Conservation (phyloP, 495 filamentous ascomycete genomes). For the Xylaria cubensis region DNA sequence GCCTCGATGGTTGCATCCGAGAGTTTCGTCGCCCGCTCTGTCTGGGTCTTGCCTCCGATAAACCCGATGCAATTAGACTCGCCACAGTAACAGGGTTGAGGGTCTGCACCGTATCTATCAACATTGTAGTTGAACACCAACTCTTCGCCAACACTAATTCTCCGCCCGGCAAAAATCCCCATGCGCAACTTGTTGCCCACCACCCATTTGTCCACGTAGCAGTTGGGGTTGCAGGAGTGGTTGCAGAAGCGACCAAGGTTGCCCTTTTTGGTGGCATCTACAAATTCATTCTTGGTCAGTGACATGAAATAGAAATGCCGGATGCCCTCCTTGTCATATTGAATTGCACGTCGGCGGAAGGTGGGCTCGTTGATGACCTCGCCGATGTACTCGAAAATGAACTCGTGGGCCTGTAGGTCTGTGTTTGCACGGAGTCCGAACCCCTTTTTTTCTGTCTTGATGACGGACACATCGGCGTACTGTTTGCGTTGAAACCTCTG, state of each 20-base stretch:
- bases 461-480: slow-evolving; percentile 90
- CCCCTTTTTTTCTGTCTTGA: slow-evolving; percentile 97
- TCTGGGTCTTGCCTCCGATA: slow-evolving; percentile 97
- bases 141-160: slow-evolving; percentile 88
- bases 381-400: slow-evolving; percentile 98
- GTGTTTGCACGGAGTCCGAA: slow-evolving; percentile 85
- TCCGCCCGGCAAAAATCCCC: slow-evolving; percentile 95
- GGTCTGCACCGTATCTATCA: slow-evolving; percentile 95
- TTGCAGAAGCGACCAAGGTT: slow-evolving; percentile 98
- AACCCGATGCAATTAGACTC: slow-evolving; percentile 95
- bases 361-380: slow-evolving; percentile 94
- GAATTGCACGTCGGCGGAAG: slow-evolving; percentile 85
- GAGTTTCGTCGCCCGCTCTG: slow-evolving; percentile 90
- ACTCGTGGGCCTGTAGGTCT: slow-evolving; percentile 78
- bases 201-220: slow-evolving; percentile 99
- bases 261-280: slow-evolving; percentile 96
- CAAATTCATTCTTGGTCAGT: slow-evolving; percentile 92
- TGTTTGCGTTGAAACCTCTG: slow-evolving; percentile 91
- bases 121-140: slow-evolving; percentile 99
- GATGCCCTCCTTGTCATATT: slow-evolving; percentile 95
- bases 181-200: slow-evolving; percentile 98
- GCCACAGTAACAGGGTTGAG: slow-evolving; percentile 95
- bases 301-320: slow-evolving; percentile 99
- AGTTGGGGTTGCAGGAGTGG: slow-evolving; percentile 98
- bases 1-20: slow-evolving; percentile 91